A percentile compares a stretch with the other conserved stretches of the same genome.
These are phyloP conservation scores for Yamadazyma dushanensis DNA, from an alignment of 1,139 yeast species.

Conservation along the genomic window DNA sequence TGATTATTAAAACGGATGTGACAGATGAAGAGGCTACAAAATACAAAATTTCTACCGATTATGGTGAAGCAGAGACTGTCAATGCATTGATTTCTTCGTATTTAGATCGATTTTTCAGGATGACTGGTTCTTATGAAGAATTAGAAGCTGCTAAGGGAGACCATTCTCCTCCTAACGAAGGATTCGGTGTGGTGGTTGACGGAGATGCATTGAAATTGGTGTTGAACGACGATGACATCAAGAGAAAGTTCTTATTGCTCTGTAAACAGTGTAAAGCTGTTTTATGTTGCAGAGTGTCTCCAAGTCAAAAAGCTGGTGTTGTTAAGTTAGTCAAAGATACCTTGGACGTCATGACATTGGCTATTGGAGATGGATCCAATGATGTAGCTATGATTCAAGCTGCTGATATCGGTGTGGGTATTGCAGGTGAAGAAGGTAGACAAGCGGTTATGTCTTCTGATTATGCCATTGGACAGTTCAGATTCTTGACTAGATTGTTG, in stretches of 20 bases:
- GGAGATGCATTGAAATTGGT: slow-evolving; percentile 88
- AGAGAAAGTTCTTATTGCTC: slow-evolving; percentile 71
- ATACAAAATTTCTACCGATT: slow-evolving; percentile 22
- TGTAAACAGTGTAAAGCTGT: slow-evolving; percentile 96
- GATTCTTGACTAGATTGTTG: slow-evolving; percentile 74
- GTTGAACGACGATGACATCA: slow-evolving; percentile 51
- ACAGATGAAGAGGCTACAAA: slow-evolving; percentile 28
- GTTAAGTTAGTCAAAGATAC: slow-evolving; percentile 88
- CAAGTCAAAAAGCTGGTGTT: slow-evolving; percentile 93
- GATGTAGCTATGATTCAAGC: slow-evolving; percentile 99
- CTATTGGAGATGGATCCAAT: slow-evolving; percentile 98
- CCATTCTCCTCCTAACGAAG: slow-evolving; percentile 76
- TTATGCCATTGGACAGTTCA: slow-evolving; percentile 93
- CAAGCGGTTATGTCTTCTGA: slow-evolving; percentile 98
- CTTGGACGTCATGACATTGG: slow-evolving; percentile 74
- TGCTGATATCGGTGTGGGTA: slow-evolving; percentile 98
- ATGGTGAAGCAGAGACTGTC: slow-evolving; percentile 30
- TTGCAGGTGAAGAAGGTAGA: slow-evolving; percentile 97
- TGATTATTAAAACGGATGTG: slow-evolving; percentile 37
- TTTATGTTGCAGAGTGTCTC: slow-evolving; percentile 96
- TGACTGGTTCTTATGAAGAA: slow-evolving; percentile 62
- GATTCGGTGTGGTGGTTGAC: slow-evolving; percentile 84
- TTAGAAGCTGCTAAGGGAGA: slow-evolving; percentile 62
- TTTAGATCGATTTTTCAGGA: slow-evolving; percentile 58
- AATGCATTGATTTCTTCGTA: slow-evolving; percentile 59